Evolutionary conservation across 2,329 filamentous ascomycete species (phyloP).

Genomic region (Colletotrichum ledebouriae): DNA sequence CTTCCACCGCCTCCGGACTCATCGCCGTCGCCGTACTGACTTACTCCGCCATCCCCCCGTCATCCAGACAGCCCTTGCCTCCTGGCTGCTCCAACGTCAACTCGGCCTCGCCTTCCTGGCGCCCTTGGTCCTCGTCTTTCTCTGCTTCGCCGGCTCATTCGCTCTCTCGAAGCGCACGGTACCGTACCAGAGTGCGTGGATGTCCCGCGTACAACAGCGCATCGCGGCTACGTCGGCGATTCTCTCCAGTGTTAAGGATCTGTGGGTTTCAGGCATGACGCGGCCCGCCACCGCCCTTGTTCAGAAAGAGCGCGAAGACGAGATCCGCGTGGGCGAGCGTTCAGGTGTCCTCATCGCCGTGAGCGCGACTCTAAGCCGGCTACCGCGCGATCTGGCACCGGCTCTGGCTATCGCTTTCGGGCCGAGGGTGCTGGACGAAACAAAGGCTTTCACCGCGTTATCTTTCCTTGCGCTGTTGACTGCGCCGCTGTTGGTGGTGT

Average conservation of each 20-base stretch:
- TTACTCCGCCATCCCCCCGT: no score
- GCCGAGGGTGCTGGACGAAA: background rate
- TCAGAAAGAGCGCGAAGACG: conserved; percentile 29
- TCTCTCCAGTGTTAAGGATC: background rate
- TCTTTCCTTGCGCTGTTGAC: no score
- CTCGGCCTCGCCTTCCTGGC: conserved; percentile 49
- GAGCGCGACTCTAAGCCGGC: conserved; percentile 30
- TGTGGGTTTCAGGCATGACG: background rate
- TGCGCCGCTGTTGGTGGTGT: conserved; percentile 21
- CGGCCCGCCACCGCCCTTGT: conserved; percentile 42
- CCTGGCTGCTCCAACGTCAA: no score
- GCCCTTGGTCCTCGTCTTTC: conserved; percentile 59
- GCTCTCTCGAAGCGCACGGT: conserved; percentile 48
- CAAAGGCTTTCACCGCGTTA: background rate
- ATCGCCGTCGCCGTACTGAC: no score
- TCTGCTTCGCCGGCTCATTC: conserved; percentile 41
- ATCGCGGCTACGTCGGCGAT: conserved; percentile 13
- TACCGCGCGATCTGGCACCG: conserved; percentile 21
- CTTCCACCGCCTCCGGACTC: no score
- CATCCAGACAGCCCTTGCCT: no score
- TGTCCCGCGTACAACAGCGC: conserved; percentile 39
- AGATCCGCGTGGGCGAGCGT: conserved; percentile 21
- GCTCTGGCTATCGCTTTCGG: conserved; percentile 3
- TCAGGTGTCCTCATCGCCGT: conserved; percentile 47
- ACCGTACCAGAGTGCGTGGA: conserved; percentile 48